Evolutionary conservation across 345 rosid genomes (phyloP).

Genomic region (Salix suchowensis): DNA sequence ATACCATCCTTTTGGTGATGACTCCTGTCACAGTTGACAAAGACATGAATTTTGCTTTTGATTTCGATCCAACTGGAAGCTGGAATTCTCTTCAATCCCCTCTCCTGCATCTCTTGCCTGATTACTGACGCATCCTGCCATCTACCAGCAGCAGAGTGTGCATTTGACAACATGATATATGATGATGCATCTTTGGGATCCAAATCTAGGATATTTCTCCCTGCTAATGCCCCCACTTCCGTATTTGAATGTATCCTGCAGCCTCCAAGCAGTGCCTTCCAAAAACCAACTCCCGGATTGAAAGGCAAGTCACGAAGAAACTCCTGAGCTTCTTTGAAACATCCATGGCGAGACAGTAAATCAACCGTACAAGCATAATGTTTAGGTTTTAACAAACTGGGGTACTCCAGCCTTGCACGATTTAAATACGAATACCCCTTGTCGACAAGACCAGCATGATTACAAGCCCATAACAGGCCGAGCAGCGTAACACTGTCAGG

Average conservation of each 20-base stretch:
- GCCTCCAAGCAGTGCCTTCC: constrained; percentile 88
- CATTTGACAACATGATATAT: constrained; percentile 75
- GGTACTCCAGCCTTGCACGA: constrained; percentile 31
- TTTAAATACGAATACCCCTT: constrained; percentile 59
- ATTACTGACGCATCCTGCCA: constrained; percentile 53
- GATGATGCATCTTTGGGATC: constrained; percentile 78
- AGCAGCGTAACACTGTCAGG: constrained; percentile 64
- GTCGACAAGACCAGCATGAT: constrained; percentile 68
- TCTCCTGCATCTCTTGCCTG: constrained; percentile 57
- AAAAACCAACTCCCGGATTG: constrained; percentile 77
- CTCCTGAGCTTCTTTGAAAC: constrained; percentile 52
- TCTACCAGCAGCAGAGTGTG: constrained; percentile 57
- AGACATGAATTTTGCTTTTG: constrained; percentile 48
- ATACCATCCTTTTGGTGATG: constrained; percentile 52
- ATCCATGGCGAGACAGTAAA: constrained; percentile 63
- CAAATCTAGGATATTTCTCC: constrained; percentile 50
- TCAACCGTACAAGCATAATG: constrained; percentile 86
- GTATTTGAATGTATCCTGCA: constrained; percentile 65
- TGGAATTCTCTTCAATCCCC: constrained; percentile 49
- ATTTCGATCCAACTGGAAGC: constrained; percentile 84
- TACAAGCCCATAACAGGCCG: constrained; percentile 71
- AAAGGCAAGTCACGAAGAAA: constrained; percentile 51
- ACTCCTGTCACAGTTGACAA: constrained; percentile 41
- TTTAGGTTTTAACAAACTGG: constrained; percentile 43
- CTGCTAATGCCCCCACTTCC: constrained; percentile 47